phyloP scores from a whole-genome alignment of 2,329 filamentous ascomycete genomes.

The Purpureocillium lavendulum region DNA sequence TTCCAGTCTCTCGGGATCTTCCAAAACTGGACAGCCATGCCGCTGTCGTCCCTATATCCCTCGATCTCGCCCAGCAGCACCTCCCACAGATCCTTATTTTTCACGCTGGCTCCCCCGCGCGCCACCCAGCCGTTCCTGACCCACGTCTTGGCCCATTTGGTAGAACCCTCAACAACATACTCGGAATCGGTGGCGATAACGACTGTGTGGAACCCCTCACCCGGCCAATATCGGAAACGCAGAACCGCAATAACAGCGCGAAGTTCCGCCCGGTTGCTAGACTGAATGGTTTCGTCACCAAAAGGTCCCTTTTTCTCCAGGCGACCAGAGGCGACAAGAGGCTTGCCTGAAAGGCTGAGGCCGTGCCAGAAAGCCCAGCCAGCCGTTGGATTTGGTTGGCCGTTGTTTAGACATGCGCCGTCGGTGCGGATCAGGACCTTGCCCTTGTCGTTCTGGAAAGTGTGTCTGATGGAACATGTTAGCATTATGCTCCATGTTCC shows the following conservation, averaged over 20 bases:
- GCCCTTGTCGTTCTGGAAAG: not conserved
- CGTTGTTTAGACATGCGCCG: constrained; percentile 8
- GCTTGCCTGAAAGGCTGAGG: constrained; percentile 2
- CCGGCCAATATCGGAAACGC: constrained; percentile 31
- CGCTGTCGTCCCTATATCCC: constrained; percentile 11
- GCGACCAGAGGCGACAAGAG: constrained; percentile 16
- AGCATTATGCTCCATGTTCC: no score
- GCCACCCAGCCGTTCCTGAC: constrained; percentile 34
- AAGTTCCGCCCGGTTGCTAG: constrained; percentile 43
- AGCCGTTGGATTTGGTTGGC: constrained; percentile 23
- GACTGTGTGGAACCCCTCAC: constrained; percentile 29
- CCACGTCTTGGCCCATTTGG: constrained; percentile 34
- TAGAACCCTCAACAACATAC: constrained; percentile 39
- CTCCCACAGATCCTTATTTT: constrained; percentile 46
- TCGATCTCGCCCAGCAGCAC: constrained; percentile 32
- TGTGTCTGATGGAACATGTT: no score
- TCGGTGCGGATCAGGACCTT: not conserved
- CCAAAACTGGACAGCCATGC: constrained; percentile 37
- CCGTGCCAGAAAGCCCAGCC: constrained; percentile 30
- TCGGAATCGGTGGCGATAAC: constrained; percentile 47
- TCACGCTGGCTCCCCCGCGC: constrained; percentile 22
- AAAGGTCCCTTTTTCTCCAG: constrained; percentile 35
- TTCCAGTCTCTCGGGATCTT: constrained; percentile 35
- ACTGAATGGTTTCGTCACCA: constrained; percentile 27
- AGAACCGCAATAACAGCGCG: constrained; percentile 44